These are phyloP conservation scores for Arctium minus DNA, from an alignment of 129 eudicot genomes.

Conservation along the genomic window DNA sequence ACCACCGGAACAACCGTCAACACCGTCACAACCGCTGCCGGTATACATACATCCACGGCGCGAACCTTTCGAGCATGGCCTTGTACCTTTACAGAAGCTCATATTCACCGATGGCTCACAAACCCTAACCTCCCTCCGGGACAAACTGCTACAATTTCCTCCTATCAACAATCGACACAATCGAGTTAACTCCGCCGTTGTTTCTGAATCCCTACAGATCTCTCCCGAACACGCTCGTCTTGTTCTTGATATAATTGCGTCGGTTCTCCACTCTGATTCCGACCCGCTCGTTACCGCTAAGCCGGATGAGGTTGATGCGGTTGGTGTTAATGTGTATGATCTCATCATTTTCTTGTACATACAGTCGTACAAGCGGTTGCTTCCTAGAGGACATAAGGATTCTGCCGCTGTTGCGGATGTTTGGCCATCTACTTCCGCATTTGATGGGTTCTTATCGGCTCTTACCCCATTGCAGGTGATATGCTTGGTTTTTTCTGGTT, in stretches of 20 bases:
- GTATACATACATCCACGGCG: slow-evolving; percentile 68
- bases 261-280: slow-evolving; percentile 55
- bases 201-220: slow-evolving; percentile 57
- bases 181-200: slow-evolving; percentile 43
- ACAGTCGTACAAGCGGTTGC: slow-evolving; percentile 80
- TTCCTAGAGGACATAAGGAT: slow-evolving; percentile 83
- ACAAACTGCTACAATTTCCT: slow-evolving; percentile 57
- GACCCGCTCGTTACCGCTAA: slow-evolving; percentile 66
- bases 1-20: slow-evolving; percentile 32
- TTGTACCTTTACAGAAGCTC: slow-evolving; percentile 88
- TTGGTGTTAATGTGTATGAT: slow-evolving; percentile 90
- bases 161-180: slow-evolving; percentile 17
- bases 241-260: slow-evolving; percentile 55
- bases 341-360: slow-evolving; percentile 71
- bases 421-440: slow-evolving; percentile 92
- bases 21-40: slow-evolving; percentile 9
- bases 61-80: slow-evolving; percentile 94
- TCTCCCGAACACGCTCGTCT: slow-evolving; percentile 70
- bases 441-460: slow-evolving; percentile 82
- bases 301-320: slow-evolving; percentile 49
- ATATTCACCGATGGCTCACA: slow-evolving; percentile 76
- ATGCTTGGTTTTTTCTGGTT: not conserved
- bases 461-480: slow-evolving; percentile 88
- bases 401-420: slow-evolving; percentile 91
- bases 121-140: slow-evolving; percentile 63